Evolutionary conservation across 164 flowering plant genomes (phyloP), one percentile per base, ranked within the genome.

Genomic region (Aristolochia contorta): DNA sequence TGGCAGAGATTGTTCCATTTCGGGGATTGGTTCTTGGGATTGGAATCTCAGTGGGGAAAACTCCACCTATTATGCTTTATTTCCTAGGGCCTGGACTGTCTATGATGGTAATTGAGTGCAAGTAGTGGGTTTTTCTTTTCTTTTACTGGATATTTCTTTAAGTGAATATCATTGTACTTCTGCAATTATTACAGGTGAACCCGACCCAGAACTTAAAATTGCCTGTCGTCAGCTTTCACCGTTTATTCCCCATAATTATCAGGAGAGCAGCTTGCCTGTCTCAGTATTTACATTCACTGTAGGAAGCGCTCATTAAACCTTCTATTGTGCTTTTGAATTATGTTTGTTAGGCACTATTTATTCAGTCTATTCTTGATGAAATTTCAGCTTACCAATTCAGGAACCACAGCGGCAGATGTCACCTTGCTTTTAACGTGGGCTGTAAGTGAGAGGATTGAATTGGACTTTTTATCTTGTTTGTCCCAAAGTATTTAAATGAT

Each of bases 161-260:
- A 25, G 24, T 24, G 33, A 3, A 24, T 45, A 8, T 20, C 32
- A 25, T 19, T 9, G 47, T 48, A 27, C 67, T 30, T 41, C 37
- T 46, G 73, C 22, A 3, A 45, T 33, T 43, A 16, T 48, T 75
- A 69, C 70, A 93, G 99, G 94, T 67, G 97, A 86, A 82, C 96
- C 97, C 69, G 99, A 93, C 54, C 96, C 99, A 32, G 87, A 69
- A 16, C 84, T 93, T 47, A 84, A 53, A 74, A 84, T 90, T 56
- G 92, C 85, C 32, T 86, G 86, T 71, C 92, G 92, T 56, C 99
- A 93, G 66, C 78, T 93, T 47, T 93, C 99, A 55, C 99, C 99
- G 46, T 50, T 93, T 68, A 93, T 93, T 66, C 97, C 99, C 13
- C 92, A 93, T 69, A 93, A 93, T 67, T 93, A 93, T 61, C 83